Percentiles rank a stretch among this genome's conserved stretches.
These are phyloP conservation scores for Xylariaceae sp. DNA, from an alignment of 2,329 filamentous ascomycete species.

Conservation along the genomic window DNA sequence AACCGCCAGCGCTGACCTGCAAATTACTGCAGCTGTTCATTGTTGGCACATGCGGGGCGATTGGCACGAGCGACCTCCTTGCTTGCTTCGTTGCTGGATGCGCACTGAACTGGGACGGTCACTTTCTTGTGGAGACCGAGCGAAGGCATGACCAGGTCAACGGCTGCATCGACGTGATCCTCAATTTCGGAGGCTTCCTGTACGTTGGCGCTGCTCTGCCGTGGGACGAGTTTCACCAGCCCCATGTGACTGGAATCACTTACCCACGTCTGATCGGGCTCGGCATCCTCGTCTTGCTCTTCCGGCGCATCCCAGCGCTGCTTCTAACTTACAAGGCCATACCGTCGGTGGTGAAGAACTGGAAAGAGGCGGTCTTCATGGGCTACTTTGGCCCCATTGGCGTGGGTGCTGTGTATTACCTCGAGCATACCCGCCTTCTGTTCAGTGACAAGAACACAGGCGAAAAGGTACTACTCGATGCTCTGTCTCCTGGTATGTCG, in stretches of 20 bases:
- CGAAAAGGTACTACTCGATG: constrained; percentile 32
- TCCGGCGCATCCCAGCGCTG: constrained; percentile 53
- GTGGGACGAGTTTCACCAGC: constrained; percentile 49
- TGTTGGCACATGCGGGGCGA: constrained; percentile 50
- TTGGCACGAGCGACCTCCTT: constrained; percentile 55
- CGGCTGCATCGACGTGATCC: constrained; percentile 49
- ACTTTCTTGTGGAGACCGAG: constrained; percentile 51
- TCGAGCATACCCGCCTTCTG: constrained; percentile 44
- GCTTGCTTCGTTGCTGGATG: constrained; percentile 57
- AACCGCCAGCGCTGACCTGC: not conserved
- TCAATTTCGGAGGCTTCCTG: constrained; percentile 58
- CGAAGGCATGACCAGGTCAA: constrained; percentile 57
- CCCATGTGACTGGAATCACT: constrained; percentile 48
- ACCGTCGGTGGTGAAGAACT: constrained; percentile 45
- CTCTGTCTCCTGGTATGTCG: constrained; percentile 29
- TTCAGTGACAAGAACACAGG: constrained; percentile 25
- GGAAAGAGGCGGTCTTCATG: constrained; percentile 56
- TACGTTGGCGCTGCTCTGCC: constrained; percentile 53
- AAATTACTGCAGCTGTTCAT: constrained; percentile 45
- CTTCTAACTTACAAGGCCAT: constrained; percentile 50
- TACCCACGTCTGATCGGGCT: constrained; percentile 44
- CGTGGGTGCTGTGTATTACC: constrained; percentile 70
- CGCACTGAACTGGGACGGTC: constrained; percentile 56
- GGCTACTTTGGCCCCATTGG: constrained; percentile 72
- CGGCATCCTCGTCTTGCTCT: constrained; percentile 46